A percentile compares a stretch with the other conserved stretches of the same genome.
Evolutionary conservation across 140 eudicot genomes (phyloP).

Genomic region (Bidens hawaiensis): DNA sequence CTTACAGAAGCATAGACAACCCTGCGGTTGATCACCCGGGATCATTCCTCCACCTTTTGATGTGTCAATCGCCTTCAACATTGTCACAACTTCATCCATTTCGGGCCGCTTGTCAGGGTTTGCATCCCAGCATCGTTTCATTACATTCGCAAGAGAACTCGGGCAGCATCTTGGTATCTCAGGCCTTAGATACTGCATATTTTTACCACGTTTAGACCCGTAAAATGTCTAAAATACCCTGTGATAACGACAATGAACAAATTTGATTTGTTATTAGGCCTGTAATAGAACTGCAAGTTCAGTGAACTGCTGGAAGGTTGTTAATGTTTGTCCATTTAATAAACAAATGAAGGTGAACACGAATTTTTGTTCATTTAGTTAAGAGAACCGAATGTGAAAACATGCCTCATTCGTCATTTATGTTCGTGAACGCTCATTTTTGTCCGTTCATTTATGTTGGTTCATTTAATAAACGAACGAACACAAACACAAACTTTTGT

Average conservation of each 20-base stretch:
- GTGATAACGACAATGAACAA: neutral
- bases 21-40: constrained; percentile 69
- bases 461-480: too few species aligned
- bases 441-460: too few species aligned
- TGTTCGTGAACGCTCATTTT: too few species aligned
- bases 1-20: constrained; percentile 79
- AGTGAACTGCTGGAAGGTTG: too few species aligned
- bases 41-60: constrained; percentile 95
- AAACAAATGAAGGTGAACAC: too few species aligned
- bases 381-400: too few species aligned
- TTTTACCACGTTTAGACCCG: neutral
- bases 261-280: too few species aligned
- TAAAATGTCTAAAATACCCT: constrained; percentile 8
- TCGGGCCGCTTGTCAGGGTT: constrained; percentile 86
- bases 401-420: too few species aligned
- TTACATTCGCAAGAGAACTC: constrained; percentile 67
- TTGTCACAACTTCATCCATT: constrained; percentile 82
- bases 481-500: too few species aligned
- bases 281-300: too few species aligned
- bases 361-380: too few species aligned
- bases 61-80: constrained; percentile 82
- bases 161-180: constrained; percentile 94
- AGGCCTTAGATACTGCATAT: constrained; percentile 75
- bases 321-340: too few species aligned
- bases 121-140: constrained; percentile 94